Conservation (phyloP, 768 basidiomycete genomes). For the Mycena filopes region DNA sequence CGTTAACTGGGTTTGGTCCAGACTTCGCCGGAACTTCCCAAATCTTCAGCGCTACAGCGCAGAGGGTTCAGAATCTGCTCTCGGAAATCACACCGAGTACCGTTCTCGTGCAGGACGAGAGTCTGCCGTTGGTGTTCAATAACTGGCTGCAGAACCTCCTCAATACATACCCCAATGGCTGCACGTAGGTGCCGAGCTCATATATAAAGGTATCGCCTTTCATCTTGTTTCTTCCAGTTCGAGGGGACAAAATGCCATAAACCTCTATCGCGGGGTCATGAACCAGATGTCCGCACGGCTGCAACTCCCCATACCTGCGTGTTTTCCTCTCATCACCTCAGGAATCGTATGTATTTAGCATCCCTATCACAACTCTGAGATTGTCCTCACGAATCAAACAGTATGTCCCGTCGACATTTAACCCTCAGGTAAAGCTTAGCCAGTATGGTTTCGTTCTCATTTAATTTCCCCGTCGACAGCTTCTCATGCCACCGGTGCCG, state of each 20-base stretch:
- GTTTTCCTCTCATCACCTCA: neutral
- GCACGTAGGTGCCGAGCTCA: conserved; percentile 4
- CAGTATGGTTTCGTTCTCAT: too few relatives aligned
- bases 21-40: neutral
- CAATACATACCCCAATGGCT: conserved; percentile 15
- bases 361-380: too few relatives aligned
- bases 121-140: conserved; percentile 19
- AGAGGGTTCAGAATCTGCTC: conserved; percentile 10
- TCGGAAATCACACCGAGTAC: conserved; percentile 16
- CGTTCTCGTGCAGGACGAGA: neutral
- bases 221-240: neutral
- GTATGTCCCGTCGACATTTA: conserved; percentile 21
- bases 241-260: conserved; percentile 5
- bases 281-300: neutral
- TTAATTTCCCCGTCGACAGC: neutral
- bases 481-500: conserved; percentile 8
- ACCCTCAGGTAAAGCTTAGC: neutral
- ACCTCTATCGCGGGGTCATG: conserved; percentile 9
- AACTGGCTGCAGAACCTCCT: conserved; percentile 12
- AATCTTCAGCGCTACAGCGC: conserved; percentile 4
- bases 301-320: neutral
- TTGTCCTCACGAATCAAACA: neutral
- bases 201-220: too few relatives aligned
- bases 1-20: neutral
- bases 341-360: too few relatives aligned